Conservation (phyloP, 371 early-diverging fungal species). For the Zancudomyces culisetae region DNA sequence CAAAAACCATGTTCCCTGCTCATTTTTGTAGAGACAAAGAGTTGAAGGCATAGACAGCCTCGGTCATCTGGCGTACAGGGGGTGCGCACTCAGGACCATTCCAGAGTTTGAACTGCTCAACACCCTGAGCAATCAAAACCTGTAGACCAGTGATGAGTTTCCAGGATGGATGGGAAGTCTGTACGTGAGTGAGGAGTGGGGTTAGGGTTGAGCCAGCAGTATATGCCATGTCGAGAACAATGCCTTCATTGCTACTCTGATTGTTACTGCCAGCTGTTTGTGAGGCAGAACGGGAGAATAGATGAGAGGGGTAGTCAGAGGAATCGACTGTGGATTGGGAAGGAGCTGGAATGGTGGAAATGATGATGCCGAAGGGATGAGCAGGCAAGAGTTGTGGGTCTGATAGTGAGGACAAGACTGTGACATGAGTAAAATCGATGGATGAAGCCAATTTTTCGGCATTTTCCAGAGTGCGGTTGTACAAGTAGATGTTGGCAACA, state of each 20-base stretch:
- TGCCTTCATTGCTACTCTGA: slow-evolving; percentile 25
- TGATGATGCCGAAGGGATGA: slow-evolving; percentile 9
- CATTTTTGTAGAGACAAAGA: too few relatives aligned
- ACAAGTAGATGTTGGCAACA: slow-evolving; percentile 44
- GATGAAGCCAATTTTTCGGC: slow-evolving; percentile 47
- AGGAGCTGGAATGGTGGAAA: slow-evolving; percentile 67
- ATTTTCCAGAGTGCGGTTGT: slow-evolving; percentile 68
- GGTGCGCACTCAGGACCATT: too few relatives aligned
- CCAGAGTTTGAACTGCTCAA: slow-evolving; percentile 67
- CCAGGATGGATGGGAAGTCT: slow-evolving; percentile 45
- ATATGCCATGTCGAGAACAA: slow-evolving; percentile 86
- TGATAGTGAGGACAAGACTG: slow-evolving; percentile 10
- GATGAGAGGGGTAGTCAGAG: slow-evolving; percentile 28
- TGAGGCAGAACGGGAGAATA: slow-evolving; percentile 30
- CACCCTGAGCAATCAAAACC: slow-evolving; percentile 77
- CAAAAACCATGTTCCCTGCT: too few relatives aligned
- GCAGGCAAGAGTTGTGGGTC: slow-evolving; percentile 20
- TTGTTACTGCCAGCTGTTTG: too few relatives aligned
- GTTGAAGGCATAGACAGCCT: too few relatives aligned
- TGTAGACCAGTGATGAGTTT: slow-evolving; percentile 61
- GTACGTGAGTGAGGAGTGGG: slow-evolving; percentile 39
- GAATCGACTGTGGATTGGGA: slow-evolving; percentile 39
- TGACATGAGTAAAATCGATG: slow-evolving; percentile 31
- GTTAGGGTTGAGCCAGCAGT: slow-evolving; percentile 74
- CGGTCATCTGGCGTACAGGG: too few relatives aligned